Evolutionary conservation across 495 filamentous ascomycete species (phyloP).

Genomic region (Pyronema omphalodes): DNA sequence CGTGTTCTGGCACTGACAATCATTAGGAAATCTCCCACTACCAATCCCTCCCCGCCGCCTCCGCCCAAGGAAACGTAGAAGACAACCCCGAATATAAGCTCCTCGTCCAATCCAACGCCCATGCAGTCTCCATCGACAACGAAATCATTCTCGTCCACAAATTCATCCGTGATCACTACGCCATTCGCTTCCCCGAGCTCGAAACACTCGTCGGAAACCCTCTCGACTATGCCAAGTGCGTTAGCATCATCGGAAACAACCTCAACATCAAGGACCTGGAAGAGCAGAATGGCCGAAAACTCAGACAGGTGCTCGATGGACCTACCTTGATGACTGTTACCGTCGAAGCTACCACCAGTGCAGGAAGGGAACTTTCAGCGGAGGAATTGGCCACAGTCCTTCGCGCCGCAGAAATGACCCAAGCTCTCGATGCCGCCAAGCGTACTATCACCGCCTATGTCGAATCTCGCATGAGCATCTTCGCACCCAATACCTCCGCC

Average conservation of each 20-base stretch:
- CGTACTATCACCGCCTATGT: slow-evolving; percentile 80
- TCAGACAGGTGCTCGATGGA: slow-evolving; percentile 66
- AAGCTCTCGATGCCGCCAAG: slow-evolving; percentile 74
- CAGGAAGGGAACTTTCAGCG: slow-evolving; percentile 55
- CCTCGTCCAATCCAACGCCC: slow-evolving; percentile 60
- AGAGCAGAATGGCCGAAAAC: slow-evolving; percentile 39
- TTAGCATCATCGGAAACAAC: slow-evolving; percentile 83
- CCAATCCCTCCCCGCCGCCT: slow-evolving; percentile 47
- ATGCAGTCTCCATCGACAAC: slow-evolving; percentile 76
- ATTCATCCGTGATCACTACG: slow-evolving; percentile 88
- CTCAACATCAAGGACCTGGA: slow-evolving; percentile 70
- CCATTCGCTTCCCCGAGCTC: slow-evolving; percentile 82
- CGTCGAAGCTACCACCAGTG: slow-evolving; percentile 81
- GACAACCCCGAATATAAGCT: slow-evolving; percentile 77
- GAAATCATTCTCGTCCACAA: slow-evolving; percentile 91
- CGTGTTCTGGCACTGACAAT: slow-evolving; percentile 26
- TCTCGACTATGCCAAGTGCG: slow-evolving; percentile 87
- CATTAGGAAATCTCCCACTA: slow-evolving; percentile 43
- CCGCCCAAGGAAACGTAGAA: slow-evolving; percentile 54
- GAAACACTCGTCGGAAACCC: slow-evolving; percentile 83
- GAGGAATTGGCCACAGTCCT: slow-evolving; percentile 56
- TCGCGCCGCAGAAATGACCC: slow-evolving; percentile 68
- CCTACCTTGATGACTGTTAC: slow-evolving; percentile 88
- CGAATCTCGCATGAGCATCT: slow-evolving; percentile 91
- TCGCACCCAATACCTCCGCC: slow-evolving; percentile 86